phyloP scores from a whole-genome alignment of 345 rosid species.

The Reutealis trisperma region DNA sequence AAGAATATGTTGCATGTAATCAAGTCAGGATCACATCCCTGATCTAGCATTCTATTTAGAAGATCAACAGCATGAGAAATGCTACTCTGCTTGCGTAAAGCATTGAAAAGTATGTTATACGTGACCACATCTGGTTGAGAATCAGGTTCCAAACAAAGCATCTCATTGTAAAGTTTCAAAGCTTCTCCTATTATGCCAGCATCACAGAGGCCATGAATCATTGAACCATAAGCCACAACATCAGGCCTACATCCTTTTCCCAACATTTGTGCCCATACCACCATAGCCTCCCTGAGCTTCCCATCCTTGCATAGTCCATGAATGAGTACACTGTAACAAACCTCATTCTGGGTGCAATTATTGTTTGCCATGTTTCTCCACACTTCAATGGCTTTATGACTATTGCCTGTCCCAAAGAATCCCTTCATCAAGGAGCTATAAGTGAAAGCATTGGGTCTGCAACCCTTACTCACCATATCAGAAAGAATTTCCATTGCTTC shows the following conservation, averaged over 20 bases:
- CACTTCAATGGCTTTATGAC: slow-evolving; percentile 65
- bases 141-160: slow-evolving; percentile 68
- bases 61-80: slow-evolving; percentile 75
- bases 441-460: slow-evolving; percentile 73
- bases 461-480: slow-evolving; percentile 60
- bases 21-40: slow-evolving; percentile 77
- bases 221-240: slow-evolving; percentile 75
- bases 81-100: slow-evolving; percentile 61
- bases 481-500: slow-evolving; percentile 60
- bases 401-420: slow-evolving; percentile 55
- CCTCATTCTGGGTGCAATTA: slow-evolving; percentile 43
- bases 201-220: slow-evolving; percentile 82
- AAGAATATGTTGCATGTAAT: slow-evolving; percentile 76
- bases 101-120: slow-evolving; percentile 76
- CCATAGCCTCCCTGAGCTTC: slow-evolving; percentile 61
- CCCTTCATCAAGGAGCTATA: slow-evolving; percentile 92
- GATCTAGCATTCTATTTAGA: slow-evolving; percentile 72
- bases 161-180: slow-evolving; percentile 74
- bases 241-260: slow-evolving; percentile 71
- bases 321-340: slow-evolving; percentile 74
- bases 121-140: slow-evolving; percentile 87
- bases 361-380: slow-evolving; percentile 67
- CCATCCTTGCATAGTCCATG: slow-evolving; percentile 78
- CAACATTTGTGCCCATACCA: slow-evolving; percentile 76
- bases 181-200: slow-evolving; percentile 65